Evolutionary conservation across 768 basidiomycete genomes (phyloP).

Genomic region (Serendipita indica): DNA sequence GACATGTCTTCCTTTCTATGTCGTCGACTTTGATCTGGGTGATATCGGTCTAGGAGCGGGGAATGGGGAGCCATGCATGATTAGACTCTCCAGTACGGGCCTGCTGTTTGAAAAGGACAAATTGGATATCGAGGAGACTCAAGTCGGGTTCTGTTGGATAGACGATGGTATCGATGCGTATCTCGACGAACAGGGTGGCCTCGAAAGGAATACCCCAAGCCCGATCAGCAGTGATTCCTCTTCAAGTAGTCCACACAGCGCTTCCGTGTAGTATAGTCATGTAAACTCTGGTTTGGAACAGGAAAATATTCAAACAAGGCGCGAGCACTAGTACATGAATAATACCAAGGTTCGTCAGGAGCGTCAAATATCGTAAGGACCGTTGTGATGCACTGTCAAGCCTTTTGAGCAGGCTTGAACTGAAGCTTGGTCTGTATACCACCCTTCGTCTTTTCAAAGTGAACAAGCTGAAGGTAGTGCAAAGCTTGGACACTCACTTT

Average conservation of each 20-base stretch:
- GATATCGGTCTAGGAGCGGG: background rate
- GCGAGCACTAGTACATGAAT: background rate
- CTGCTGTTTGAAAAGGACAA: conserved; percentile 1
- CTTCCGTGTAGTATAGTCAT: background rate
- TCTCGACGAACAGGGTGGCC: conserved; percentile 5
- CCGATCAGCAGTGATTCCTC: background rate
- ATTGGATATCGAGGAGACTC: background rate
- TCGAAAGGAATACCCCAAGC: background rate
- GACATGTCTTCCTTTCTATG: conserved; percentile 6
- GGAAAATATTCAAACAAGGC: background rate
- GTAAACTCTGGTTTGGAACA: background rate
- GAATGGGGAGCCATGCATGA: conserved; percentile 3
- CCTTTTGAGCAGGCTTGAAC: background rate
- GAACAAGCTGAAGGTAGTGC: background rate
- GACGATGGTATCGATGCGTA: background rate
- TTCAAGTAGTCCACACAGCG: background rate
- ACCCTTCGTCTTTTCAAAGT: background rate
- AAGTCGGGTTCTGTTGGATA: conserved; percentile 3
- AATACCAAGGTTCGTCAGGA: background rate
- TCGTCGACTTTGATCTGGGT: conserved; percentile 1
- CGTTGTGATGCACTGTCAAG: background rate
- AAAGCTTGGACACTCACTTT: background rate
- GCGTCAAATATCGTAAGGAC: background rate
- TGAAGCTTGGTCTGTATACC: background rate
- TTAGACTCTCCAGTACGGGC: background rate